Base-by-base conservation (phyloP, 2,329 filamentous ascomycete genomes). In the Cytospora piceae region DNA sequence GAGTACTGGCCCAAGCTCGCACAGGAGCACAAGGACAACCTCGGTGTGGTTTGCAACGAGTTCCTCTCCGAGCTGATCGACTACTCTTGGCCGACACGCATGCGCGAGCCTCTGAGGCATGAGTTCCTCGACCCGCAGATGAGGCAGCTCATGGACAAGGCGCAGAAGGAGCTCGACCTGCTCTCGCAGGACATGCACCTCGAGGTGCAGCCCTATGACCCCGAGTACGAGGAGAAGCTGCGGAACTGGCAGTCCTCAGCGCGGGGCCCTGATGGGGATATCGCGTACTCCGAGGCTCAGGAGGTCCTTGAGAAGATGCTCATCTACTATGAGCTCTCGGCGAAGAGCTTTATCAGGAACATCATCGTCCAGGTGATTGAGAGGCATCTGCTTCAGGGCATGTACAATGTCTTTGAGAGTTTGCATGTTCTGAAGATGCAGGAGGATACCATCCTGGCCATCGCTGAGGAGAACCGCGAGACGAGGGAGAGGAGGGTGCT, bases 271-370 rank as follows among this genome's bases (percentile, higher is more conserved):
- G 67, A 78, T 83, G 81, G 80, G 0, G 79, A 78, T 31, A 52
- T 56, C 8, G 77, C 76, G 0, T 84, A 82, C 69, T 80, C 78
- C 2, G 82, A 84, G 65, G 82, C 82, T 0, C 81, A 84, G 66
- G 82, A 84, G 71, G 82, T 84, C 0, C 70, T 84, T 31, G 82
- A 84, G 72, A 84, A 84, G 76, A 84, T 84, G 82, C 75, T 84
- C 61, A 84, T 84, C 67, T 84, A 82, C 74, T 84, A 84, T 68
- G 82, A 84, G 68, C 77, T 84, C 11, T 82, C 82, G 2, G 80
- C 81, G 8, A 81, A 82, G 71, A 81, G 80, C 58, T 84, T 83
- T 66, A 83, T 82, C 32, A 77, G 82, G 62, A 84, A 84, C 67
- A 78, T 82, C 64, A 83, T 84, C 62, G 83, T 81, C 0, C 82